A percentile compares a stretch with the other conserved stretches of the same genome.
Conservation (phyloP, 2,329 filamentous ascomycete genomes). For the Colletotrichum theobromicola region DNA sequence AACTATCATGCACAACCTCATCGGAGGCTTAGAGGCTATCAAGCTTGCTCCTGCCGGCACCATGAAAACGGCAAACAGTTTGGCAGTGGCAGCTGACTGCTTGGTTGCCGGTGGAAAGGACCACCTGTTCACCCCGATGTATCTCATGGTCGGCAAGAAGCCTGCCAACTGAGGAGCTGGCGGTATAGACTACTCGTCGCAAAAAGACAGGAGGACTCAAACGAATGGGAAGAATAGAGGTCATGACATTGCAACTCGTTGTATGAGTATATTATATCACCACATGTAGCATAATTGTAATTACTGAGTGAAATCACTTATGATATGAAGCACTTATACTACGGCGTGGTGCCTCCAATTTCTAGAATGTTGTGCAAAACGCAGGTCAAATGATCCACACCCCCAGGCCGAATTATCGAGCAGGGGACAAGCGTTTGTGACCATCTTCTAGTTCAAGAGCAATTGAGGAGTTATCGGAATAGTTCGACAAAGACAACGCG, state of each 20-base stretch:
- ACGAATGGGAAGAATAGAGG: neutral
- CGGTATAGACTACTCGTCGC: neutral
- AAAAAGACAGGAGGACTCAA: neutral
- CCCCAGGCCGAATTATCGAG: neutral
- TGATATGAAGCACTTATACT: neutral
- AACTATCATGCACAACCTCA: constrained; percentile 74
- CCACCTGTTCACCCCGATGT: constrained; percentile 99
- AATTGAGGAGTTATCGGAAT: neutral
- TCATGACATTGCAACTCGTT: neutral
- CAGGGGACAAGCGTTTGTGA: neutral
- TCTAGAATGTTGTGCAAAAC: neutral
- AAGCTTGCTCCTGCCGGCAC: constrained; percentile 81
- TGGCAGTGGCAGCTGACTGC: constrained; percentile 82
- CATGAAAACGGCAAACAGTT: constrained; percentile 91
- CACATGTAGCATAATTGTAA: constrained; percentile 19
- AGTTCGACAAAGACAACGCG: neutral
- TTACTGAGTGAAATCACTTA: neutral
- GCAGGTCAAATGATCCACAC: neutral
- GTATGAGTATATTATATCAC: neutral
- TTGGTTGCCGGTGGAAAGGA: constrained; percentile 85
- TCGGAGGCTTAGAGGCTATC: constrained; percentile 77
- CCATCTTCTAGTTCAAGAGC: neutral
- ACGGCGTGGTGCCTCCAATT: neutral
- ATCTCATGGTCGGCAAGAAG: constrained; percentile 93
- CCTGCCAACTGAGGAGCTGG: constrained; percentile 44